Evolutionary conservation across 805 yeast genomes (phyloP).

Genomic region (Ogataea nonfermentans): DNA sequence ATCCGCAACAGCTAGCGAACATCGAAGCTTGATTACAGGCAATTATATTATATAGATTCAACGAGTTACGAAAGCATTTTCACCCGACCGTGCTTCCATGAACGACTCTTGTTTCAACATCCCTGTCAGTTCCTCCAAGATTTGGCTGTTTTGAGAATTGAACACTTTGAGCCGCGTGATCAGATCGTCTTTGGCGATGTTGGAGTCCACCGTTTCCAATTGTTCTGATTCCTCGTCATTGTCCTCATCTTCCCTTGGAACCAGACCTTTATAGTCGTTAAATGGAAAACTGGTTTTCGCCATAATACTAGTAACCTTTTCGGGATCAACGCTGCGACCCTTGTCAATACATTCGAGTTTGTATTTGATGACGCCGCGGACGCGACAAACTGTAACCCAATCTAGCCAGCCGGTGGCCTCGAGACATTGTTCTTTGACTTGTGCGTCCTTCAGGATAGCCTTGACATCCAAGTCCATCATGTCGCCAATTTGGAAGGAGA

Average conservation of each 20-base stretch:
- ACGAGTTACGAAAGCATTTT: conserved; percentile 6
- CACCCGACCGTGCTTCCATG: conserved; percentile 2
- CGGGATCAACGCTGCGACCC: conserved; percentile 45
- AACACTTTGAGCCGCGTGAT: conserved; percentile 36
- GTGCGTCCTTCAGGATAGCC: conserved; percentile 40
- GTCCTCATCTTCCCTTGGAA: conserved; percentile 30
- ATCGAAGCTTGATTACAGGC: conserved; percentile 5
- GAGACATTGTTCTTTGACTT: conserved; percentile 44
- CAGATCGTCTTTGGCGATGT: conserved; percentile 30
- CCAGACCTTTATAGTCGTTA: conserved; percentile 29
- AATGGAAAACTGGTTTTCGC: conserved; percentile 32
- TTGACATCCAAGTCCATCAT: conserved; percentile 62
- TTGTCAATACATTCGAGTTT: conserved; percentile 62
- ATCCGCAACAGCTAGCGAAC: neutral
- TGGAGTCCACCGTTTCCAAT: conserved; percentile 2
- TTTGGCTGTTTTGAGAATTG: conserved; percentile 35
- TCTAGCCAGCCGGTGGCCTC: conserved; percentile 81
- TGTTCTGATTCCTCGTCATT: conserved; percentile 34
- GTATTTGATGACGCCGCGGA: conserved; percentile 69
- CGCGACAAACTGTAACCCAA: conserved; percentile 55
- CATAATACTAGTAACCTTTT: conserved; percentile 43
- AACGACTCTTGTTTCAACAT: conserved; percentile 30
- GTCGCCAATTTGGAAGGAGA: conserved; percentile 79
- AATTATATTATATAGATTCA: conserved; percentile 1
- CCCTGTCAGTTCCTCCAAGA: conserved; percentile 27